Evolutionary conservation across 75 land plant genomes (phyloP), one percentile per base, ranked within the genome.

Genomic region (Pinus taeda): DNA sequence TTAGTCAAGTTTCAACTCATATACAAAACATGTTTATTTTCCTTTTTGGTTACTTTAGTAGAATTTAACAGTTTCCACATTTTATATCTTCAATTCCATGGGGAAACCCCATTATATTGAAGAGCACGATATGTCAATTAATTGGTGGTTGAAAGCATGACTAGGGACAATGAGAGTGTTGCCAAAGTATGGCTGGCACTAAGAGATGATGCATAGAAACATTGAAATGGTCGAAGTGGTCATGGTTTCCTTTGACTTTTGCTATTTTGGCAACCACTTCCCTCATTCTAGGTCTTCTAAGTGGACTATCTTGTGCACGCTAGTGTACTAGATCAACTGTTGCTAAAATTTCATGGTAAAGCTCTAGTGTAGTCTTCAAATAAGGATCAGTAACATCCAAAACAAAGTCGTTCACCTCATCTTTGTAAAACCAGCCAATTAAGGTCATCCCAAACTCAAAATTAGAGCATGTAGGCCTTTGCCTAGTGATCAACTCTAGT

Each of bases 401-500:
- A 65, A 65, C 69, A 65, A 6, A 13, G 39, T 37, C 69, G 17
- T 65, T 42, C 33, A 6, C 69, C 69, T 65, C 69, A 33, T 42
- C 42, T 20, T 33, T 65, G 69, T 18, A n/a, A 3, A 65, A 8
- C 69, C n/a, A 36, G 33, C 36, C 69, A 36, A 65, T 37, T 65
- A 65, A 65, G 33, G 69, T 65, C 37, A 65, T 6, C 69, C 42
- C 69, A 30, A 42, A 65, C 17, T 65, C 69, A 65, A 65, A 30
- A 7, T 65, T 36, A 17, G 69, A 33, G 36, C 69, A 36, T 65
- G 69, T 63, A 2, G 81, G 81, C 45, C 57, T 80, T 17, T 65
- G 24, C 30, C 81, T 80, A 30, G 81, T 80, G 4, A 80, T 74
- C 26, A 80, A 81, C 80, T 80, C 81, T 49, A 80, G 14, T 21